These are phyloP conservation scores for Gracilaria vermiculophylla DNA, from an alignment of 23 red algal species.

Conservation along the genomic window DNA sequence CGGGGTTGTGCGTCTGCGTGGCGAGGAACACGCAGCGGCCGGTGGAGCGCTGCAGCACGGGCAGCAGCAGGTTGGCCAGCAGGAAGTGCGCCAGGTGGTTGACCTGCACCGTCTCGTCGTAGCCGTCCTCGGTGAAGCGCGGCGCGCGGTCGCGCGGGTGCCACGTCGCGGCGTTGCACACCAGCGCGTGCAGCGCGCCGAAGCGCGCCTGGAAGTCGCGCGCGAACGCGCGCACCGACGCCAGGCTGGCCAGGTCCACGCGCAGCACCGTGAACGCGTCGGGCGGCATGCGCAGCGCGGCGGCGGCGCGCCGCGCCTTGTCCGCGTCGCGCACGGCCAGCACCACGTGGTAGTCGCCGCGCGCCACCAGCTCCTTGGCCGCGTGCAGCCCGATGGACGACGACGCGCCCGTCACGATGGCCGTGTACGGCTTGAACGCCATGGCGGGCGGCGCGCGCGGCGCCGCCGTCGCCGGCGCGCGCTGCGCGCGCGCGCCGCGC, in stretches of 20 bases:
- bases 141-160: constrained; percentile 85
- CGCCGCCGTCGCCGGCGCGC: too few relatives aligned
- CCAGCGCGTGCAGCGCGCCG: constrained; percentile 49
- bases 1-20: constrained; percentile 88
- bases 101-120: constrained; percentile 85
- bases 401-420: constrained; percentile 91
- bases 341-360: constrained; percentile 82
- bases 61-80: constrained; percentile 74
- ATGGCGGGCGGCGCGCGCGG: constrained; percentile 9
- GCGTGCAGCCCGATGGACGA: constrained; percentile 80
- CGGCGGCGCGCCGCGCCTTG: constrained; percentile 38
- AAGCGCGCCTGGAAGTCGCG: constrained; percentile 8
- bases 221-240: constrained; percentile 65
- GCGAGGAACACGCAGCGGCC: constrained; percentile 83
- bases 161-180: constrained; percentile 94
- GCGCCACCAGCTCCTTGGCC: constrained; percentile 61
- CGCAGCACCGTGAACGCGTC: constrained; percentile 69
- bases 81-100: constrained; percentile 95
- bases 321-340: constrained; percentile 76
- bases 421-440: constrained; percentile 48
- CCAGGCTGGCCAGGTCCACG: constrained; percentile 62
- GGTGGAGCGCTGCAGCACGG: constrained; percentile 30
- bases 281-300: constrained; percentile 5
- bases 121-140: constrained; percentile 84
- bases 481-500: too few relatives aligned